Evolutionary conservation across 306 rosid genomes (phyloP).

Genomic region (Delonix regia): DNA sequence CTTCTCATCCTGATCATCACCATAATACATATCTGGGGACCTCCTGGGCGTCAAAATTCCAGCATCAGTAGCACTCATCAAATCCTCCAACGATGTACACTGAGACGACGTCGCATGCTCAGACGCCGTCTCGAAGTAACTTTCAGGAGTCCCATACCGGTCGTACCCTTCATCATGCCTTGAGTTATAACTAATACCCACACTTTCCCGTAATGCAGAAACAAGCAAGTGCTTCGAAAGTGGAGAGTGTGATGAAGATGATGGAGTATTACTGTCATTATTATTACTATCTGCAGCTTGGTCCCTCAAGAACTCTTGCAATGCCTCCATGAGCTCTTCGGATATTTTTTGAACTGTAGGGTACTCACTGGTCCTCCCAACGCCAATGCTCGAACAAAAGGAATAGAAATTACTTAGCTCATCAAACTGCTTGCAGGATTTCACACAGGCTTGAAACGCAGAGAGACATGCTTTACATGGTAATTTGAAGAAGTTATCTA

Average conservation of each 20-base stretch:
- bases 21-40: slow-evolving; percentile 33
- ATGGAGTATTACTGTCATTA: neutral
- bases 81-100: slow-evolving; percentile 62
- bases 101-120: slow-evolving; percentile 36
- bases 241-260: slow-evolving; percentile 12
- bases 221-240: slow-evolving; percentile 15
- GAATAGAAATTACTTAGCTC: slow-evolving; percentile 65
- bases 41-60: slow-evolving; percentile 39
- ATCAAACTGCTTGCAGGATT: slow-evolving; percentile 77
- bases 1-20: slow-evolving; percentile 41
- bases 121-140: slow-evolving; percentile 41
- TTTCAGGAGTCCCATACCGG: slow-evolving; percentile 40
- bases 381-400: slow-evolving; percentile 58
- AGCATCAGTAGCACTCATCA: slow-evolving; percentile 48
- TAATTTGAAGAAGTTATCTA: slow-evolving; percentile 73
- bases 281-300: slow-evolving; percentile 41
- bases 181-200: slow-evolving; percentile 1
- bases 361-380: slow-evolving; percentile 89
- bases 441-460: slow-evolving; percentile 72
- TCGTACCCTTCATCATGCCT: slow-evolving; percentile 40
- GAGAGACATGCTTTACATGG: slow-evolving; percentile 56
- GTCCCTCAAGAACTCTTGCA: slow-evolving; percentile 77
- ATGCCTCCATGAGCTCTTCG: slow-evolving; percentile 70
- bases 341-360: slow-evolving; percentile 79
- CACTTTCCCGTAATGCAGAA: neutral